A percentile compares a stretch with the other conserved stretches of the same genome.
Evolutionary conservation across 331 rosid genomes (phyloP).

Genomic region (Acacia concinna): DNA sequence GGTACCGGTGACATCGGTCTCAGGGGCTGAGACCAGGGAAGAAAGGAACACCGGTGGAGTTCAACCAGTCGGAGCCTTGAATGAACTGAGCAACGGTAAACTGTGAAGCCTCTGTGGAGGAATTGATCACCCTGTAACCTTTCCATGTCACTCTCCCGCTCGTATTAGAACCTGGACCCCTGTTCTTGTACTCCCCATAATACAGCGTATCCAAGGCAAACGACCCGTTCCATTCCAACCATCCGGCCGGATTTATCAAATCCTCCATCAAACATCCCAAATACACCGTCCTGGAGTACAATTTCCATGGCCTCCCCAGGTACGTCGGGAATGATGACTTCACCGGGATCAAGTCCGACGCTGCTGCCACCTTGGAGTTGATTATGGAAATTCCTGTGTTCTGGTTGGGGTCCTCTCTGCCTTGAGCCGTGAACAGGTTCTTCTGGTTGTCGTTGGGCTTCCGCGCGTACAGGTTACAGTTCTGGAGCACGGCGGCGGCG

Average conservation of each 20-base stretch:
- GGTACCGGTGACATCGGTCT: neutral
- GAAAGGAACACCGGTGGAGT: constrained; percentile 52
- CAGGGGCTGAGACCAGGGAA: constrained; percentile 24
- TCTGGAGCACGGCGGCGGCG: constrained; percentile 73
- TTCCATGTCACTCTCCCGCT: constrained; percentile 49
- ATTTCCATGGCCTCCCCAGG: constrained; percentile 82
- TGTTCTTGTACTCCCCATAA: constrained; percentile 58
- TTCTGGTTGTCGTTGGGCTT: constrained; percentile 59
- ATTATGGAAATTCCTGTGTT: constrained; percentile 73
- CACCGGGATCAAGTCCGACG: constrained; percentile 51
- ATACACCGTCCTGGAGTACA: constrained; percentile 62
- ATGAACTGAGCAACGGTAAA: constrained; percentile 60
- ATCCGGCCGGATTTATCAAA: constrained; percentile 51
- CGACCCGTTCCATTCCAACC: constrained; percentile 59
- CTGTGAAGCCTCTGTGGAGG: constrained; percentile 49
- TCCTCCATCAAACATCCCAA: constrained; percentile 42
- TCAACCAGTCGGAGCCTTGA: constrained; percentile 63
- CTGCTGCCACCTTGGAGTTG: constrained; percentile 61
- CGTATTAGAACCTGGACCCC: constrained; percentile 50
- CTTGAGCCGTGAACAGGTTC: constrained; percentile 80
- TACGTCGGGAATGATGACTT: constrained; percentile 44
- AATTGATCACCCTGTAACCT: constrained; percentile 56
- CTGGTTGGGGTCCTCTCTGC: constrained; percentile 75
- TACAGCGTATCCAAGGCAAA: constrained; percentile 56
- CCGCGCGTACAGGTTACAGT: constrained; percentile 71